Base-by-base conservation (phyloP, 495 filamentous ascomycete species). In the Filosporella fistucella region DNA sequence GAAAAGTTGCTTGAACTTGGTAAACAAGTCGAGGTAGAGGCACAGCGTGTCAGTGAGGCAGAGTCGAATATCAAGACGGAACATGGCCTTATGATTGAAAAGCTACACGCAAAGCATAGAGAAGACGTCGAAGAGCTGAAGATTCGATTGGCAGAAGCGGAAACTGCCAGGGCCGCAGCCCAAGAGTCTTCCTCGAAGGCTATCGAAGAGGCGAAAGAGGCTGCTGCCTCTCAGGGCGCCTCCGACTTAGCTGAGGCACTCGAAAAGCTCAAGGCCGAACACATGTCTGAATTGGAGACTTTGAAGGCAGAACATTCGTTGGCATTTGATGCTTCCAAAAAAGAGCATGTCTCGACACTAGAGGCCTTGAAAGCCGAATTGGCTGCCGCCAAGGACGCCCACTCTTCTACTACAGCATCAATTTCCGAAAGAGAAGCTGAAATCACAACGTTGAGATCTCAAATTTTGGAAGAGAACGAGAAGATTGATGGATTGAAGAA, bases 401-500 rank as follows among this genome's bases (percentile, higher is more conserved):
- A 40, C 28, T n/a, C 49, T n/a, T 42, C 55, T 16, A 28, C 47
- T 8, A 23, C 50, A 5, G 28, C 24, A n/a, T 36, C 46, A 3
- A 33, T 38, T 23, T 22, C 42, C 3, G 56, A 62, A 37, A 59
- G 50, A 23, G 56, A 62, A 32, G 42, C 53, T 9, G 59, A 62
- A 42, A 67, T 80, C 8, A 54, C 68, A 22, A 57, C 59, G n/a
- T 36, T 70, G 32, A 70, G 65, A 45, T 55, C 61, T 18, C 61
- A 70, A 36, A 55, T 70, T 34, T 49, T 52, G 34, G 38, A 69
- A 8, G 71, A 66, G 7, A 57, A 69, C 42, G 67, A 28, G 12
- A 40, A 46, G 25, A 18, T 57, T 12, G 43, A 58, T 20, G 41
- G 38, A 16, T 21, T 54, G 28, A 47, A 51, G 7, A 35, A 30